These are phyloP conservation scores for Madurella mycetomatis DNA, from an alignment of 2,329 filamentous ascomycete genomes.

Conservation along the genomic window DNA sequence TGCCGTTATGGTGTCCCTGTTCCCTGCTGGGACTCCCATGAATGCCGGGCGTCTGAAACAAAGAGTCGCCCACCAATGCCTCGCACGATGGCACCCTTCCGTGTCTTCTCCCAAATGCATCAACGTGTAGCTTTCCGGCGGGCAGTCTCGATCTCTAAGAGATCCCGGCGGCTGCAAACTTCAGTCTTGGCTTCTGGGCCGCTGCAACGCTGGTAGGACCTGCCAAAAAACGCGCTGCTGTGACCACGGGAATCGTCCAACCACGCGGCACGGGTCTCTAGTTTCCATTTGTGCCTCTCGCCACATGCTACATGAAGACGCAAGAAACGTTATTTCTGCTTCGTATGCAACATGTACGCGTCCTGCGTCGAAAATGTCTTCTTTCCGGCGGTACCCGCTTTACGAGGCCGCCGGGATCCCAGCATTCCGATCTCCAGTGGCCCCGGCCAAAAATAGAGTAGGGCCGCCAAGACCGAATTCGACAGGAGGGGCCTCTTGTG, in stretches of 20 bases:
- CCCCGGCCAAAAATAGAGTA: background rate
- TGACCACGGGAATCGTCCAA: background rate
- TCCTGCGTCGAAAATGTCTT: background rate
- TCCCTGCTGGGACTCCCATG: too few species aligned
- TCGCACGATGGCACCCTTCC: too few species aligned
- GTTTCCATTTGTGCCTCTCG: slow-evolving; percentile 3
- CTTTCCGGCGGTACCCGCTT: background rate
- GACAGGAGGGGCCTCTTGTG: background rate
- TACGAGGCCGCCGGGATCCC: background rate
- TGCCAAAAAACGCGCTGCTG: background rate
- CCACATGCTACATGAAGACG: slow-evolving; percentile 6
- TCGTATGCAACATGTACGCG: background rate
- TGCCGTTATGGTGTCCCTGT: too few species aligned
- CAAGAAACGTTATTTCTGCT: background rate
- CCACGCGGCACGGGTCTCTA: slow-evolving; percentile 1
- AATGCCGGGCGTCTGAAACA: slow-evolving; percentile 3
- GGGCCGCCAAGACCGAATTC: background rate
- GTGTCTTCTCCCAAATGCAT: background rate
- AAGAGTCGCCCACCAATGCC: background rate
- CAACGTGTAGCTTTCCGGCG: background rate
- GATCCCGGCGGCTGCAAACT: background rate
- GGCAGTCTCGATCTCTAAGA: background rate
- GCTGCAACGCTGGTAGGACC: background rate
- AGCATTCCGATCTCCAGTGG: background rate
- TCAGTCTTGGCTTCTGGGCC: background rate